These are phyloP conservation scores for Scalesia atractyloides DNA, from an alignment of 129 eudicot species.

Conservation along the genomic window DNA sequence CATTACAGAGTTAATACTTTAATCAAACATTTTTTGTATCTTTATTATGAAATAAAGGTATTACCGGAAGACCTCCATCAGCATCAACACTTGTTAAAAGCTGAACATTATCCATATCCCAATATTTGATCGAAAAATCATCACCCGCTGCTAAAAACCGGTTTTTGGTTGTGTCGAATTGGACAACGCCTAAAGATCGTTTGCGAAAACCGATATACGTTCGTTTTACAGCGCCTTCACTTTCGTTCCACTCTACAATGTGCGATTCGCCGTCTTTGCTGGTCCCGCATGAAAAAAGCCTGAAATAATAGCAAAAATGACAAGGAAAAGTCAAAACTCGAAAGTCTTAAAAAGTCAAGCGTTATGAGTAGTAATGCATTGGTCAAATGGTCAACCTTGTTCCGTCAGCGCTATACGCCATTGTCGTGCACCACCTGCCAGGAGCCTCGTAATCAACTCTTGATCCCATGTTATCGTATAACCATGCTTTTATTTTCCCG, in stretches of 20 bases:
- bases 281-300: conserved; percentile 88
- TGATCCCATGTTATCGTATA: conserved; percentile 45
- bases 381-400: conserved; percentile 29
- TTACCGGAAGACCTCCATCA: conserved; percentile 85
- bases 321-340: neutral
- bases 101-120: conserved; percentile 83
- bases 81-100: conserved; percentile 70
- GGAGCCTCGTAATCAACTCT: conserved; percentile 59
- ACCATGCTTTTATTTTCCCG: conserved; percentile 66
- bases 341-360: neutral
- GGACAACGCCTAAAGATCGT: conserved; percentile 73
- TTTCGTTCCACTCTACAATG: conserved; percentile 89
- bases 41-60: conserved; percentile 14
- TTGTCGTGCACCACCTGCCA: conserved; percentile 63
- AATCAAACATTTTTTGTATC: neutral
- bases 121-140: conserved; percentile 66
- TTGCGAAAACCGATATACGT: conserved; percentile 73
- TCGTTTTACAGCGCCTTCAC: conserved; percentile 85
- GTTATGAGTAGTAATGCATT: neutral
- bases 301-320: conserved; percentile 23
- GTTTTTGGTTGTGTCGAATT: conserved; percentile 80
- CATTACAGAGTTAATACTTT: neutral
- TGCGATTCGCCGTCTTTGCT: conserved; percentile 82
- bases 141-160: conserved; percentile 83
- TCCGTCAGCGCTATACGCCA: conserved; percentile 54